Conservation (phyloP, 352 stramenopile species). For the Phytophthora kernoviae region DNA sequence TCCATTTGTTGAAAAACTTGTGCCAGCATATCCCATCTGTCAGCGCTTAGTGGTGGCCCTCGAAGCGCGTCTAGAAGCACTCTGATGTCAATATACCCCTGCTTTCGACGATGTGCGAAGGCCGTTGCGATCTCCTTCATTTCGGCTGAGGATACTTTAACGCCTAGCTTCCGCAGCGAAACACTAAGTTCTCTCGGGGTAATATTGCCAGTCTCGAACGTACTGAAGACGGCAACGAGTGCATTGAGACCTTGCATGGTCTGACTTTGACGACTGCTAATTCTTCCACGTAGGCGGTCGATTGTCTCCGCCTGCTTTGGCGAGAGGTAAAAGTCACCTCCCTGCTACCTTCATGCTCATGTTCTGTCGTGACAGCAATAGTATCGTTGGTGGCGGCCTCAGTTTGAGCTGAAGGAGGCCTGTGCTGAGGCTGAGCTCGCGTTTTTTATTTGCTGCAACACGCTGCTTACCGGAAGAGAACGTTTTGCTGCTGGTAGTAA, state of each 20-base stretch:
- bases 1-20: slow-evolving; percentile 71
- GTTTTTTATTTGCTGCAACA: neutral
- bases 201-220: slow-evolving; percentile 46
- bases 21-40: slow-evolving; percentile 47
- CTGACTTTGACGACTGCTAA: slow-evolving; percentile 40
- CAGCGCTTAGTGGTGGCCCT: slow-evolving; percentile 28
- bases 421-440: neutral
- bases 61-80: slow-evolving; percentile 61
- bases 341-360: slow-evolving; percentile 1
- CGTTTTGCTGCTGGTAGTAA: neutral
- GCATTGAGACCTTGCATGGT: slow-evolving; percentile 53
- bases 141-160: slow-evolving; percentile 49
- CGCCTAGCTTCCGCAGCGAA: slow-evolving; percentile 54
- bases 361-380: slow-evolving; percentile 7
- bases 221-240: slow-evolving; percentile 34
- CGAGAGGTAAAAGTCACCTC: neutral
- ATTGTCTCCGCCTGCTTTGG: slow-evolving; percentile 10
- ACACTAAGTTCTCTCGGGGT: slow-evolving; percentile 64
- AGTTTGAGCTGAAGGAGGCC: slow-evolving; percentile 7
- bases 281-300: slow-evolving; percentile 33
- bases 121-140: slow-evolving; percentile 39
- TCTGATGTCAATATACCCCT: slow-evolving; percentile 54
- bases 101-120: slow-evolving; percentile 50
- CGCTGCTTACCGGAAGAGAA: neutral
- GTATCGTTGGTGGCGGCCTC: slow-evolving; percentile 14